A percentile compares a stretch with the other conserved stretches of the same genome.
Conservation (phyloP, 73 alveolate species). For the Urostyla sp. region DNA sequence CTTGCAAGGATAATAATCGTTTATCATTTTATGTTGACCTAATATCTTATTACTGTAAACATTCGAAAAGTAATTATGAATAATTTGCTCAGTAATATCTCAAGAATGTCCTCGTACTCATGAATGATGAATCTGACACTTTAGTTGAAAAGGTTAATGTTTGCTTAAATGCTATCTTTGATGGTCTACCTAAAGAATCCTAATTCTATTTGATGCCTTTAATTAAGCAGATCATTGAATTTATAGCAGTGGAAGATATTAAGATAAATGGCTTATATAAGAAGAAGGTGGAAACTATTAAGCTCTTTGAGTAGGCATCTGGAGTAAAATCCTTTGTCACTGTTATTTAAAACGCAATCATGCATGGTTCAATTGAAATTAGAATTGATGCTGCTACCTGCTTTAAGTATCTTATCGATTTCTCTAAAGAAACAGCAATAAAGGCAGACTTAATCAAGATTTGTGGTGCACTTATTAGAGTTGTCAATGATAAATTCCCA, state of each 20-base stretch:
- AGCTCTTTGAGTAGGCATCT: constrained; percentile 37
- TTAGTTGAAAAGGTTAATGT: constrained; percentile 54
- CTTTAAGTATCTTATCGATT: constrained; percentile 52
- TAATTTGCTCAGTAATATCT: constrained; percentile 41
- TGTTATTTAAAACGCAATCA: constrained; percentile 49
- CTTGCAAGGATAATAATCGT: constrained; percentile 22
- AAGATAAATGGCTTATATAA: constrained; percentile 4
- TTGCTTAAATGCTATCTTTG: constrained; percentile 54
- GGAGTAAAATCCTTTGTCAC: constrained; percentile 59
- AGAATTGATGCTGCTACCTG: constrained; percentile 59
- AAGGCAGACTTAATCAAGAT: constrained; percentile 67
- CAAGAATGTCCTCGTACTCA: constrained; percentile 40
- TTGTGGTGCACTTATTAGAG: constrained; percentile 84
- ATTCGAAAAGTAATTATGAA: constrained; percentile 55
- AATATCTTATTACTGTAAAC: constrained; percentile 50
- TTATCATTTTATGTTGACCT: constrained; percentile 57
- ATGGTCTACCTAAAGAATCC: constrained; percentile 45
- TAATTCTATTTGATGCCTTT: constrained; percentile 56
- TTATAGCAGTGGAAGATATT: constrained; percentile 16
- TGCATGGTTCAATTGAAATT: constrained; percentile 49
- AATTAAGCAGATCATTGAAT: constrained; percentile 54
- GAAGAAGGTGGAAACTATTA: constrained; percentile 45
- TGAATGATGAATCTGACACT: constrained; percentile 34
- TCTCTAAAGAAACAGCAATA: constrained; percentile 46
- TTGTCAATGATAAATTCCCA: constrained; percentile 84